Evolutionary conservation across 345 rosid genomes (phyloP).

Genomic region (Lumnitzera littorea): DNA sequence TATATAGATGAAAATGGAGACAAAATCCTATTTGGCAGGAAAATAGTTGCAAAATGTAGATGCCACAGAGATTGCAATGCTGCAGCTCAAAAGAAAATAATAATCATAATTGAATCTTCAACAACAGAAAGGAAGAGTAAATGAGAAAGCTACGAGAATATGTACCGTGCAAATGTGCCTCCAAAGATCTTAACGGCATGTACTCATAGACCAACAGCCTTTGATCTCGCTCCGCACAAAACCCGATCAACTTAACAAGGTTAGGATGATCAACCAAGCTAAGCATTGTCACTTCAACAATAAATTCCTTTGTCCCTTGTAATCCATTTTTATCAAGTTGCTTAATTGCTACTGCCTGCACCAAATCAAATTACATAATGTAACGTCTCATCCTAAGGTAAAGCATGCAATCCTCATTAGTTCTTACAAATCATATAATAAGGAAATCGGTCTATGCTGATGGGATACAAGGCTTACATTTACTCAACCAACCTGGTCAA

Average conservation of each 20-base stretch:
- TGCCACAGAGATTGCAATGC: too few species aligned
- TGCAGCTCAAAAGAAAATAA: neutral
- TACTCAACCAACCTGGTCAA: slow-evolving; percentile 46
- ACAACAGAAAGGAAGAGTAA: neutral
- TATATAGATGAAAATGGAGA: neutral
- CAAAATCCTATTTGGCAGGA: neutral
- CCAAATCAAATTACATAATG: neutral
- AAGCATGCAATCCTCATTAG: too few species aligned
- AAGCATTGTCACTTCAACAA: slow-evolving; percentile 27
- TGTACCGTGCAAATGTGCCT: slow-evolving; percentile 36
- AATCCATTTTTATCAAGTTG: slow-evolving; percentile 35
- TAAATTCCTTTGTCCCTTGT: slow-evolving; percentile 36
- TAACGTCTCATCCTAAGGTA: neutral
- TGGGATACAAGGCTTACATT: slow-evolving; percentile 8
- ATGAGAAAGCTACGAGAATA: neutral
- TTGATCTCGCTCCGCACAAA: slow-evolving; percentile 34
- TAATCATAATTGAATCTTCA: neutral
- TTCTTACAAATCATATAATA: too few species aligned
- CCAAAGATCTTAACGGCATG: slow-evolving; percentile 44
- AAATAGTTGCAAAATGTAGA: neutral
- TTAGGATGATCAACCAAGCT: slow-evolving; percentile 33
- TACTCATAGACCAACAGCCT: slow-evolving; percentile 38
- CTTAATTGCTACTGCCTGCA: slow-evolving; percentile 36
- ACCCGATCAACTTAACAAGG: slow-evolving; percentile 36
- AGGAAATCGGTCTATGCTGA: neutral